A percentile compares a stretch with the other conserved stretches of the same genome.
These are phyloP conservation scores for Vickermania ingenoplastis DNA, from an alignment of 208 protist genomes.

Conservation along the genomic window DNA sequence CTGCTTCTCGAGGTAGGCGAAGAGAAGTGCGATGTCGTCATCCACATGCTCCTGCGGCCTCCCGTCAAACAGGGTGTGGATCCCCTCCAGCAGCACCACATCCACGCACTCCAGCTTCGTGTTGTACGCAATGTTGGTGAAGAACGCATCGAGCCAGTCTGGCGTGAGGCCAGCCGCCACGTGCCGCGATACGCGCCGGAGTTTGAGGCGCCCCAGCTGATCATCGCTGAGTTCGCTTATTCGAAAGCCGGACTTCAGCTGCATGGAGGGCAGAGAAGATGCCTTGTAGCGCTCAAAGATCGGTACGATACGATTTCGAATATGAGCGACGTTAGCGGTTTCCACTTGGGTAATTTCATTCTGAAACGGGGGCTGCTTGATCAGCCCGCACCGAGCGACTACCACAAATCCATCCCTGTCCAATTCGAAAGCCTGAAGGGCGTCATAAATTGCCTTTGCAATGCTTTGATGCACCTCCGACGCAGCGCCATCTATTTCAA, in stretches of 20 bases:
- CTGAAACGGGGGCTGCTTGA: slow-evolving; percentile 71
- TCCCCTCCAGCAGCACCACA: slow-evolving; percentile 63
- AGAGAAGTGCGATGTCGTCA: slow-evolving; percentile 75
- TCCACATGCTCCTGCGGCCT: slow-evolving; percentile 58
- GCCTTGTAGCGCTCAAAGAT: slow-evolving; percentile 84
- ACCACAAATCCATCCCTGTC: slow-evolving; percentile 80
- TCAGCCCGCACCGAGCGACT: slow-evolving; percentile 59
- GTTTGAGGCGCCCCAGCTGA: slow-evolving; percentile 57
- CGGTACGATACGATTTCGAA: slow-evolving; percentile 72
- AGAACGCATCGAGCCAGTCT: slow-evolving; percentile 83
- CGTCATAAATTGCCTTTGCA: slow-evolving; percentile 62
- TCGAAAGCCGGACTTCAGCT: slow-evolving; percentile 75
- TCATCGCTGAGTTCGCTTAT: slow-evolving; percentile 68
- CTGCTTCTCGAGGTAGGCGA: slow-evolving; percentile 76
- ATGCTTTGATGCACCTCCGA: slow-evolving; percentile 77
- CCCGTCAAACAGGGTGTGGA: slow-evolving; percentile 79
- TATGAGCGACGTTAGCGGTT: slow-evolving; percentile 60
- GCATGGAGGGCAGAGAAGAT: slow-evolving; percentile 71
- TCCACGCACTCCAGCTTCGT: slow-evolving; percentile 78
- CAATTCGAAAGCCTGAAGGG: slow-evolving; percentile 79
- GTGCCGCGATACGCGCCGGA: slow-evolving; percentile 48
- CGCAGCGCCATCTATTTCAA: slow-evolving; percentile 77
- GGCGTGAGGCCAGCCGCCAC: slow-evolving; percentile 66
- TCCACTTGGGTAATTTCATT: slow-evolving; percentile 72
- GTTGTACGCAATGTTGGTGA: slow-evolving; percentile 83